Base-by-base conservation (phyloP, 2,329 filamentous ascomycete species). In the Myriosclerotinia scirpicola region DNA sequence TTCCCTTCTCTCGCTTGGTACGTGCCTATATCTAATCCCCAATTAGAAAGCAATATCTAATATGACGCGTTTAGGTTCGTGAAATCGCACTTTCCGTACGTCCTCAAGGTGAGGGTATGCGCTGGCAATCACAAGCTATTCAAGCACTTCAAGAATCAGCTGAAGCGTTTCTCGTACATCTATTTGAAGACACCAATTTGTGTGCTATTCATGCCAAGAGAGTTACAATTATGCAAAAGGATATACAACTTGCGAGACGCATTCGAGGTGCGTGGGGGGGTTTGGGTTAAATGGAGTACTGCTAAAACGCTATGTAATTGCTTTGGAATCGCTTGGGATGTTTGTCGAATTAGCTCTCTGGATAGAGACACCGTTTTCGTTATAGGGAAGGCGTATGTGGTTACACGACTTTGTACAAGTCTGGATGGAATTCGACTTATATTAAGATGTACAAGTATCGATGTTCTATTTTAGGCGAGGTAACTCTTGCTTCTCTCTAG, bases 181-280 rank as follows among this genome's bases (percentile, higher is more conserved):
- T 98, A n/a, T 97, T 98, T 76, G 93, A 97, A 78, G 92, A 96
- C 79, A 92, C 92, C 71, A 97, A 98, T 81, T 85, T 98, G 53
- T 97, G 94, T 81, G 95, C 94, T 70, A 93, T 98, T 74, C 94
- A 98, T 80, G 95, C 94, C 69, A 97, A 97, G 82, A 85, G 94
- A 77, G 93, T 98, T 64, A 98, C 94, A 50, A 96, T 97, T 74
- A 94, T 96, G 91, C 93, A 95, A 79, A 97, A 97, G 81, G 95
- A 98, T 79, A 97, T 99, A 74, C 94, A 97, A 80, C 85, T 98
- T 68, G 94, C 94, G 26, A 83, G 91, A 74, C 82, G 91, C 71
- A 93, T 94, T 79, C 83, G 91, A 62, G 91, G 91, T 15, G 85
- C 88, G 55, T 93, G 90, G 90, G 90, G 88, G 56, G 90, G 90